Base-by-base conservation (phyloP, 345 rosid species). In the Eucalyptus caleyi region DNA sequence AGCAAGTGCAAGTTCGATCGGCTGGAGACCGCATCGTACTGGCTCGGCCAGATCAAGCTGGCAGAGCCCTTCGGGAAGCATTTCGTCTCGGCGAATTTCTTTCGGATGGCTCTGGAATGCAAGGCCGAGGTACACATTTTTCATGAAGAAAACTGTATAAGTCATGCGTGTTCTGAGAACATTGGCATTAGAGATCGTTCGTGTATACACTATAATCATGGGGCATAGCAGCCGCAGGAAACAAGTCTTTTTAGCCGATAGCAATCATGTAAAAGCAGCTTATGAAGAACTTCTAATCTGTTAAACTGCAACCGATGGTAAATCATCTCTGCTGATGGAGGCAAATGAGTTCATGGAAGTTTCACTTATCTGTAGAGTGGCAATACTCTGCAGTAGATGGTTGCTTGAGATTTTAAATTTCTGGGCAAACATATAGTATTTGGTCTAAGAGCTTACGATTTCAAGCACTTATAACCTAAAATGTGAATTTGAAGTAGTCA, bases 21-120 rank as follows among this genome's bases (percentile, higher is more conserved):
- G 90, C 87, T 91, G 42, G 91, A 91, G 87, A 86, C 88, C 3
- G 90, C 91, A 11, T 88, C 90, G 5, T 88, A 89, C 86, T 91
- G 92, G 92, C 89, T 91, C 4, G 88, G 67, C 30, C 92, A 91
- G 49, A 91, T 91, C 88, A 91, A 91, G 51, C 80, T 88, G 53
- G 91, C 90, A 10, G 92, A 91, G 72, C 50, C 87, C 0, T 65
- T 86, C 2, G 91, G 89, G 62, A 91, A 91, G 85, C 91, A 88
- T 88, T 91, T 86, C 53, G 91, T 89, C 18, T 89, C 91, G 1
- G 91, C 67, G 16, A 83, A 88, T 9, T 91, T 88, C 86, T 91
- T 91, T 88, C 69, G 86, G 50, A 89, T 89, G 23, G 92, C 91
- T 44, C 40, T 85, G 16, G 88, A 89, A 32, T 91, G 87, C 83